phyloP scores from a whole-genome alignment of 768 basidiomycete species.

The Trametes cingulata region DNA sequence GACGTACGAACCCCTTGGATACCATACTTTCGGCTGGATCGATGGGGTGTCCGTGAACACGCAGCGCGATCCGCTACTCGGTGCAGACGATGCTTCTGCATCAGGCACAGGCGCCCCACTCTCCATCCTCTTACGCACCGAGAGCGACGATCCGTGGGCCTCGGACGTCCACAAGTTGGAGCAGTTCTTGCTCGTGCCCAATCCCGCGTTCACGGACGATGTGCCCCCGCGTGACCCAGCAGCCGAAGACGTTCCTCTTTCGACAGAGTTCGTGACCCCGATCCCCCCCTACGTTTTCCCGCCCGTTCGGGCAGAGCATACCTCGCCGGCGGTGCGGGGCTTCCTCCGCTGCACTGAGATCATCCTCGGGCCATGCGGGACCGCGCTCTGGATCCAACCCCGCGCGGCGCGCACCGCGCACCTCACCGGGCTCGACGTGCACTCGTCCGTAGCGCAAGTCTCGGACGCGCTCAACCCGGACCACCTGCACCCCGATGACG shows the following conservation, averaged over 20 bases:
- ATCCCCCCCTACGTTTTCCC: conserved; percentile 48
- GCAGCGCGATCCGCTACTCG: conserved; percentile 5
- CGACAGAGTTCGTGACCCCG: neutral
- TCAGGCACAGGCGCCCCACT: conserved; percentile 29
- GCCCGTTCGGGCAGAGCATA: conserved; percentile 42
- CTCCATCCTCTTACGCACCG: conserved; percentile 56
- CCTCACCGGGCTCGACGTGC: conserved; percentile 32
- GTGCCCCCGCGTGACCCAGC: neutral
- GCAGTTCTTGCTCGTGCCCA: conserved; percentile 48
- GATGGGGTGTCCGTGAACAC: conserved; percentile 52
- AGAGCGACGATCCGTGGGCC: conserved; percentile 64
- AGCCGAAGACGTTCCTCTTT: neutral
- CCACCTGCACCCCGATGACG: conserved; percentile 6
- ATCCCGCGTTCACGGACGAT: conserved; percentile 29
- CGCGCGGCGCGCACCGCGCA: conserved; percentile 44
- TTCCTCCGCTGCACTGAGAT: conserved; percentile 56
- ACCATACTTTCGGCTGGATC: conserved; percentile 67
- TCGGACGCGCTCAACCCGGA: conserved; percentile 10
- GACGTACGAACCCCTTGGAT: conserved; percentile 40
- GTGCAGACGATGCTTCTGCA: neutral
- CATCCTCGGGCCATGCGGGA: conserved; percentile 53
- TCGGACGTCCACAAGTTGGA: conserved; percentile 49
- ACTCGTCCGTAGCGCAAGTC: conserved; percentile 22
- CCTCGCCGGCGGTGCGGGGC: conserved; percentile 45
- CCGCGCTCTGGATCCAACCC: conserved; percentile 66